Base-by-base conservation (phyloP, 305 asterid species). In the Ruellia speciosa region DNA sequence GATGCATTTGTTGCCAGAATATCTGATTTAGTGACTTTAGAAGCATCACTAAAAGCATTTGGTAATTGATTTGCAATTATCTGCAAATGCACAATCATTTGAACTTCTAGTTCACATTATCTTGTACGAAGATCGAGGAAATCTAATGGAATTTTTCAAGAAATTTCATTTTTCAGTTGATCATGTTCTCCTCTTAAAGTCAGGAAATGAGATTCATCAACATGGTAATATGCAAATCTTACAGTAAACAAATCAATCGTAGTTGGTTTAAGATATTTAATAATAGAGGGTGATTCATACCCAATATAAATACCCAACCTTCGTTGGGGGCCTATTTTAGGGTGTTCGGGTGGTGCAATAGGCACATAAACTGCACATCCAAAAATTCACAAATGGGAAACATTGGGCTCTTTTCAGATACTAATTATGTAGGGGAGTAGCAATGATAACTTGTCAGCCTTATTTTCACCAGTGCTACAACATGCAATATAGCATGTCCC, bases 21-120 rank as follows among this genome's bases (percentile, higher is more conserved):
- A 63, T 63, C 56, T 7, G 62, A 58, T 8, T 58, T 34, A 15
- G 49, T 67, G n/a, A 53, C 31, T 35, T 28, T 67, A 19, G 14
- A 34, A 8, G 56, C 12, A 49, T 59, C 61, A 52, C 17, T 59
- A 28, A 66, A 59, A 12, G 20, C 19, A 17, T 41, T 62, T 3
- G 24, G 15, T 15, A 67, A 31, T 52, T 49, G 59, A 35, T 68
- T 62, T 20, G 41, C 51, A 18, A 39, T 0, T 19, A 5, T 34
- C 24, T 62, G 64, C 34, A 55, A 62, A 68, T 68, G 64, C 4
- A 61, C 48, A 2, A 68, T 61, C 43, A 39, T 48, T 34, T 69
- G 61, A 18, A 63, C 43, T 48, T 65, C 66, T 4, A 39, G 52
- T 46, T 58, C 52, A 6, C 59, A 61, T 11, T 41, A 39, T n/a